Evolutionary conservation across 1,139 yeast genomes (phyloP).

Genomic region (Scheffersomyces titani): DNA sequence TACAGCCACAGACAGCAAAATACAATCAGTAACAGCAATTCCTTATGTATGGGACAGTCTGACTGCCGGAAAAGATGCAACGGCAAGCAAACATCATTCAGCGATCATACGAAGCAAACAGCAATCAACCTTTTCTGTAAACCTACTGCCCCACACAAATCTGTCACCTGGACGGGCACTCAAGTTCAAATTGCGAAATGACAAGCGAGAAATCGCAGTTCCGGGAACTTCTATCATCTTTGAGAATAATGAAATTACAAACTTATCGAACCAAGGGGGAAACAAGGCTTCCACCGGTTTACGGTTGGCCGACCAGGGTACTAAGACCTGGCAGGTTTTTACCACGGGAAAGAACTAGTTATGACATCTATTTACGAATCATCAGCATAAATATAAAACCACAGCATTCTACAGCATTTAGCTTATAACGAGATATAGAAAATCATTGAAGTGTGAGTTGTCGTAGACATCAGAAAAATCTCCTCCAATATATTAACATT

Average conservation of each 20-base stretch:
- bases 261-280: not conserved
- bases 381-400: not conserved
- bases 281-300: not conserved
- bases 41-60: not conserved
- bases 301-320: constrained; percentile 5
- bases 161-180: constrained; percentile 9
- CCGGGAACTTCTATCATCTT: constrained; percentile 12
- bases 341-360: constrained; percentile 4
- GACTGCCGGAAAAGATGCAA: not conserved
- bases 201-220: constrained; percentile 2
- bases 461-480: too few relatives aligned
- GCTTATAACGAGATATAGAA: not conserved
- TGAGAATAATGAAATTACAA: constrained; percentile 5
- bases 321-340: constrained; percentile 10
- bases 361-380: not conserved
- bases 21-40: not conserved
- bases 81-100: not conserved
- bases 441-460: not conserved
- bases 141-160: constrained; percentile 10
- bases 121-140: constrained; percentile 3
- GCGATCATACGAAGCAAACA: constrained; percentile 2
- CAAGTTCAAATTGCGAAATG: constrained; percentile 9
- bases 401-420: not conserved
- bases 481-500: too few relatives aligned
- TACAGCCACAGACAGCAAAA: not conserved